These are phyloP conservation scores for Vachellia collinsii DNA, from an alignment of 306 rosid species.

Conservation along the genomic window DNA sequence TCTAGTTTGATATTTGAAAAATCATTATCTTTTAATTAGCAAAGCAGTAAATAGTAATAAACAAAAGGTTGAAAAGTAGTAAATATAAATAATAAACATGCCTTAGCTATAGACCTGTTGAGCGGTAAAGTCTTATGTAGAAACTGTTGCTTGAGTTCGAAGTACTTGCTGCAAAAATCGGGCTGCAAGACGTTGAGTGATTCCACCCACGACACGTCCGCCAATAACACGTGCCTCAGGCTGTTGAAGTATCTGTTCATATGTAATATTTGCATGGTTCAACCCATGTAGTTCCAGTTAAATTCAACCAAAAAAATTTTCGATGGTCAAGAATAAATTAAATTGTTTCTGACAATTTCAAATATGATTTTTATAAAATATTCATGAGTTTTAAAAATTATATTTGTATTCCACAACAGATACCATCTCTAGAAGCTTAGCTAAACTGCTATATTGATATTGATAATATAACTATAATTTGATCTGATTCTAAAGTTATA, in stretches of 20 bases:
- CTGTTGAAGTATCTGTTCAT: slow-evolving; percentile 65
- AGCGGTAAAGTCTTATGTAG: slow-evolving; percentile 44
- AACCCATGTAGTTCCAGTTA: background rate
- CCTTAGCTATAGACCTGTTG: background rate
- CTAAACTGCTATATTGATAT: background rate
- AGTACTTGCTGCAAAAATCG: slow-evolving; percentile 71
- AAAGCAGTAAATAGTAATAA: background rate
- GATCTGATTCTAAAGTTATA: background rate
- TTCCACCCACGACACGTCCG: slow-evolving; percentile 58
- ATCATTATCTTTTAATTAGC: background rate
- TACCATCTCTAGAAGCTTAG: background rate
- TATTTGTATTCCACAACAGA: background rate
- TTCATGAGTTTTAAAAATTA: background rate
- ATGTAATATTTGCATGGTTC: slow-evolving; percentile 4
- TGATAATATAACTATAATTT: background rate
- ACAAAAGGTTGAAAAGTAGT: background rate
- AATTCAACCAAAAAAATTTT: background rate
- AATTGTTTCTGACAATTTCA: background rate
- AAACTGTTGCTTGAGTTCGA: slow-evolving; percentile 42
- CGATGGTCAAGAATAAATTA: background rate
- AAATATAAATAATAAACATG: background rate
- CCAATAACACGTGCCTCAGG: slow-evolving; percentile 68
- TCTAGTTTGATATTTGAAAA: background rate
- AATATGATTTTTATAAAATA: background rate
- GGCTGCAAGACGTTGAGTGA: slow-evolving; percentile 74